Evolutionary conservation across 345 rosid genomes (phyloP).

Genomic region (Kandelia obovata): DNA sequence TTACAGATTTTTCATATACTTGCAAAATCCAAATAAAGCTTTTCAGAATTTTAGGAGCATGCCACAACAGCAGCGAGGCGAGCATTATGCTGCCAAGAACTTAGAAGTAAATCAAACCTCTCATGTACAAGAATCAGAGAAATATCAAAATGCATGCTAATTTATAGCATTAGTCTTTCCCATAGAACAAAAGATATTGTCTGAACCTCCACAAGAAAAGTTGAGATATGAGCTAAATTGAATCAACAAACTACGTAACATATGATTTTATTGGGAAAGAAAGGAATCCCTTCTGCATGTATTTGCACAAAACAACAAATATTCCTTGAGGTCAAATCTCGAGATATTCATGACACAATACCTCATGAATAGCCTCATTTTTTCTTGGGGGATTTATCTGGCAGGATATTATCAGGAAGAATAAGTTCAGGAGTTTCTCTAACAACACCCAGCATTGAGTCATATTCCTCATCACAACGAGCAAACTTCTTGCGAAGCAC

Average conservation of each 20-base stretch:
- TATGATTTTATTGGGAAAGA: constrained; percentile 42
- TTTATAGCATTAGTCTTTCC: constrained; percentile 26
- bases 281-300: constrained; percentile 34
- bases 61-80: background rate
- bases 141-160: constrained; percentile 24
- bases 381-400: constrained; percentile 50
- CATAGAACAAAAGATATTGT: background rate
- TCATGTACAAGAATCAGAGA: constrained; percentile 17
- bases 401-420: constrained; percentile 63
- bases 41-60: background rate
- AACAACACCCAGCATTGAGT: constrained; percentile 78
- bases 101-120: background rate
- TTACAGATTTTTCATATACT: background rate
- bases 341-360: constrained; percentile 16
- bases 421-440: constrained; percentile 79
- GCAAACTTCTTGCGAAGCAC: constrained; percentile 77
- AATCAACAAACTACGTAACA: constrained; percentile 22
- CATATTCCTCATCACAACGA: constrained; percentile 66
- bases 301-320: constrained; percentile 30
- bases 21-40: background rate
- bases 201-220: constrained; percentile 16
- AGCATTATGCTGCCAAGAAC: background rate
- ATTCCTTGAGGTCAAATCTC: constrained; percentile 30
- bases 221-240: constrained; percentile 10
- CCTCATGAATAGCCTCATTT: constrained; percentile 40